Percentiles rank a stretch among this genome's conserved stretches.
phyloP scores from a whole-genome alignment of 352 stramenopile species.

The Phytopythium litorale region DNA sequence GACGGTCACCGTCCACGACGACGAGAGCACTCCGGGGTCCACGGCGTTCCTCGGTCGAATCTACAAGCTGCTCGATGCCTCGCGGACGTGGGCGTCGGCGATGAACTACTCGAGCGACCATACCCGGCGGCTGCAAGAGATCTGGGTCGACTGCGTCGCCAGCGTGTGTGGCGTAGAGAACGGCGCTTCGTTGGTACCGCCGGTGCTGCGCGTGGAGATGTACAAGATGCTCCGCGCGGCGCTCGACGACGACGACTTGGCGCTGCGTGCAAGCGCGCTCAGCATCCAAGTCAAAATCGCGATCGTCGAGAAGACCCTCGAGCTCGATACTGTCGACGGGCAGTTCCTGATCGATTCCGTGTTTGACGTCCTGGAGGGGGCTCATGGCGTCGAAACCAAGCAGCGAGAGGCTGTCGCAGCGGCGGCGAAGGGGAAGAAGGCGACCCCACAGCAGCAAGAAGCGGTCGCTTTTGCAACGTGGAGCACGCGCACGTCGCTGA shows the following conservation, averaged over 20 bases:
- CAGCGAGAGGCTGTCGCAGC: conserved; percentile 6
- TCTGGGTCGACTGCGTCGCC: conserved; percentile 79
- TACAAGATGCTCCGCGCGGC: conserved; percentile 67
- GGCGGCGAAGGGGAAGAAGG: conserved; percentile 18
- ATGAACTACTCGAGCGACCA: conserved; percentile 33
- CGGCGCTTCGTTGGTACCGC: conserved; percentile 58
- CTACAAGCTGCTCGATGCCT: conserved; percentile 60
- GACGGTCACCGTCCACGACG: conserved; percentile 21
- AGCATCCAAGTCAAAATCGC: conserved; percentile 84
- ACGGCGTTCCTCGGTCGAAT: conserved; percentile 46
- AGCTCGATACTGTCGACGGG: conserved; percentile 50
- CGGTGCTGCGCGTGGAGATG: conserved; percentile 66
- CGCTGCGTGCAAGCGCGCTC: conserved; percentile 66
- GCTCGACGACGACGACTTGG: conserved; percentile 69
- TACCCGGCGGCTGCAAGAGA: conserved; percentile 62
- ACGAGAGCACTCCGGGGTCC: conserved; percentile 21
- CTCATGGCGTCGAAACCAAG: conserved; percentile 50
- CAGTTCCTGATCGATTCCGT: conserved; percentile 69
- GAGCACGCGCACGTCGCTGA: conserved; percentile 49
- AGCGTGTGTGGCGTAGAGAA: conserved; percentile 77
- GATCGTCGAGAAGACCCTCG: conserved; percentile 79
- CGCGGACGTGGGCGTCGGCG: conserved; percentile 26
- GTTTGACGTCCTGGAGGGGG: conserved; percentile 67
- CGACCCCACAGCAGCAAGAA: conserved; percentile 16
- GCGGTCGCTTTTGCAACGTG: conserved; percentile 2